Base-by-base conservation (phyloP, 129 eudicot species). In the Gnaphalium uliginosum region DNA sequence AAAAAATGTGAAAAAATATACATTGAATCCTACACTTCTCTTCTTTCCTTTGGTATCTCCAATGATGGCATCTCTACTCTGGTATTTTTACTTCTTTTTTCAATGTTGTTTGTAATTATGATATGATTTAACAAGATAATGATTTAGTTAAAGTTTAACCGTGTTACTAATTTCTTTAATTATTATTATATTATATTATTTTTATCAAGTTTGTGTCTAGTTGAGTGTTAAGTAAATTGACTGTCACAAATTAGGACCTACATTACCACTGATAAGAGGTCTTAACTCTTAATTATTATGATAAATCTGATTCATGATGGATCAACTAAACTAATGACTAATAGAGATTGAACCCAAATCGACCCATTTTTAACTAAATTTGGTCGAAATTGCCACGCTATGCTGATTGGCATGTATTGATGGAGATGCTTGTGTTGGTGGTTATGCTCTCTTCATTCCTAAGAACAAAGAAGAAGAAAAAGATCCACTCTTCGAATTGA, bases 1-100 rank as follows among this genome's bases (percentile, higher is more conserved):
- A 80, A 82, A 67, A 89, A 75, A 59, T 94, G 89, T 72, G 41
- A 76, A 2, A 90, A 87, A 33, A 69, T 94, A 3, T 94, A 90
- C 81, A 89, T 90, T 19, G 97, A 90, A 82, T 88, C 96, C 19
- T 94, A 94, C 81, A 94, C 98, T 64, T 94, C 97, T 78, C 93
- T 88, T 22, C 89, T 94, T 74, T 94, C 98, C 10, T 94, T 94
- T 69, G 98, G 98, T 5, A 83, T 93, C 83, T 79, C 97, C 48
- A 37, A 83, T 17, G 73, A 85, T 74, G 98, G 98, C 83, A 86
- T 90, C 43, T 82, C 86, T 41, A 82, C 87, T 11, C 79, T 93
- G 83, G 98, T 93, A 74, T 27, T 11, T 15, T 15, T 27, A 18
- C 35, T 54, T 26, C 60, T 23, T 51, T 73, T 69, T 57, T 58